Percentiles rank a stretch among this genome's conserved stretches.
Conservation (phyloP, 2,329 filamentous ascomycete species). For the Thelonectria olida region DNA sequence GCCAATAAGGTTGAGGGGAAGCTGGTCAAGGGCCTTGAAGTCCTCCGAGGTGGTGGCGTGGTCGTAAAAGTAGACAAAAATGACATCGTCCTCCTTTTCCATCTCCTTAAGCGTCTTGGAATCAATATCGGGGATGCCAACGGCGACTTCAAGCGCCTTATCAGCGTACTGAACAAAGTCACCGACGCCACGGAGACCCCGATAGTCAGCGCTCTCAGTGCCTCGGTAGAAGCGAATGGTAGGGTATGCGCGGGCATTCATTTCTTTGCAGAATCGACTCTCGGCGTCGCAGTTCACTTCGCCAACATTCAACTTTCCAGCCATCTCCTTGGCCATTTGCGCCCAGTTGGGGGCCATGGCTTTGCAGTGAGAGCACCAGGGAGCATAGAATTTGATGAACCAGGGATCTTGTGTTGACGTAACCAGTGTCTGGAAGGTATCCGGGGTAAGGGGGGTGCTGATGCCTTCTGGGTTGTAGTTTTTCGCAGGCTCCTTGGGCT, state of each 20-base stretch:
- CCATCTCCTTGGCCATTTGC: slow-evolving; percentile 90
- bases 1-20: slow-evolving; percentile 89
- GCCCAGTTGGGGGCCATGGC: slow-evolving; percentile 91
- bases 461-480: slow-evolving; percentile 79
- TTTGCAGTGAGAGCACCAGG: slow-evolving; percentile 97
- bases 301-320: slow-evolving; percentile 87
- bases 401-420: slow-evolving; percentile 90
- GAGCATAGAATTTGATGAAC: slow-evolving; percentile 99
- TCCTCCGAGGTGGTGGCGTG: slow-evolving; percentile 93
- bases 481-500: slow-evolving; percentile 58
- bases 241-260: slow-evolving; percentile 80
- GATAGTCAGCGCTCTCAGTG: slow-evolving; percentile 91
- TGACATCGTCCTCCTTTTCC: slow-evolving; percentile 92
- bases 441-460: slow-evolving; percentile 79
- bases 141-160: slow-evolving; percentile 81
- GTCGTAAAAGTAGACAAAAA: slow-evolving; percentile 98
- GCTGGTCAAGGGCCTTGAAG: slow-evolving; percentile 84
- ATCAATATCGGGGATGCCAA: slow-evolving; percentile 83
- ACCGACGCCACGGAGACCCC: slow-evolving; percentile 88
- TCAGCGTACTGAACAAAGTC: slow-evolving; percentile 89
- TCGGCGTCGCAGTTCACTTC: slow-evolving; percentile 96
- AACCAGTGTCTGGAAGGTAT: slow-evolving; percentile 86
- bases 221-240: slow-evolving; percentile 94
- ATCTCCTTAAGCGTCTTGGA: slow-evolving; percentile 79
- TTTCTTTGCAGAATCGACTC: slow-evolving; percentile 90